Percentiles rank a stretch among this genome's conserved stretches.
Conservation (phyloP, 23 red algal genomes). For the Chondrus crispus region DNA sequence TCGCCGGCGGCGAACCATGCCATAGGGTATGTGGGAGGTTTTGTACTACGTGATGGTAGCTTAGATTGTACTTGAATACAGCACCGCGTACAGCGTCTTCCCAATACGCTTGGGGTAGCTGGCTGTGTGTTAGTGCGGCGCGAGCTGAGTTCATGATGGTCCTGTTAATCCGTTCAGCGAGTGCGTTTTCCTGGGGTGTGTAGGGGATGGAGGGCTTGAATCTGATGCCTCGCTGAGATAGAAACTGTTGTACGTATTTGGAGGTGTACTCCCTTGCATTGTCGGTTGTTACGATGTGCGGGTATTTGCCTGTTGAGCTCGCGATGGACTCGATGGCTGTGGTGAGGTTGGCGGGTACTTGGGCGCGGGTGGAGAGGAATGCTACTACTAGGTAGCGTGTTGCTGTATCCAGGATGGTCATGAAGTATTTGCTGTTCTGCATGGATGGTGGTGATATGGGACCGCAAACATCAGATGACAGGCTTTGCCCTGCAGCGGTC, state of each 20-base stretch:
- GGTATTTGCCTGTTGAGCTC: no score
- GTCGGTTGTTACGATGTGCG: not conserved
- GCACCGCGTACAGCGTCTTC: not conserved
- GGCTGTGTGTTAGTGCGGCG: not conserved
- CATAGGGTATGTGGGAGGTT: not conserved
- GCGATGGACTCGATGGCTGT: no score
- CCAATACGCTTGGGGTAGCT: not conserved
- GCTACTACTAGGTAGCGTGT: no score
- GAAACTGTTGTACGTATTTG: not conserved
- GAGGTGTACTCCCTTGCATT: conserved; percentile 22
- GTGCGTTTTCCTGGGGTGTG: not conserved
- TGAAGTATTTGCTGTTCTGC: no score
- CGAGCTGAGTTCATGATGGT: not conserved
- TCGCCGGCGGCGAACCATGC: not conserved
- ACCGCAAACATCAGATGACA: no score
- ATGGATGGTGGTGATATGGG: no score
- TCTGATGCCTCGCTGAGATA: not conserved
- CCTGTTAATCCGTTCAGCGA: not conserved
- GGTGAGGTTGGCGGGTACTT: no score
- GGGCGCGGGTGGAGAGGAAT: no score
- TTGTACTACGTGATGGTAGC: not conserved
- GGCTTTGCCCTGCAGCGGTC: no score
- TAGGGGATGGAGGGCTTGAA: not conserved
- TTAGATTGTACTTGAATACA: not conserved
- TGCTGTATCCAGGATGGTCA: no score